Evolutionary conservation across 202 grass and related monocot species (phyloP).

Genomic region (Panicum virgatum): DNA sequence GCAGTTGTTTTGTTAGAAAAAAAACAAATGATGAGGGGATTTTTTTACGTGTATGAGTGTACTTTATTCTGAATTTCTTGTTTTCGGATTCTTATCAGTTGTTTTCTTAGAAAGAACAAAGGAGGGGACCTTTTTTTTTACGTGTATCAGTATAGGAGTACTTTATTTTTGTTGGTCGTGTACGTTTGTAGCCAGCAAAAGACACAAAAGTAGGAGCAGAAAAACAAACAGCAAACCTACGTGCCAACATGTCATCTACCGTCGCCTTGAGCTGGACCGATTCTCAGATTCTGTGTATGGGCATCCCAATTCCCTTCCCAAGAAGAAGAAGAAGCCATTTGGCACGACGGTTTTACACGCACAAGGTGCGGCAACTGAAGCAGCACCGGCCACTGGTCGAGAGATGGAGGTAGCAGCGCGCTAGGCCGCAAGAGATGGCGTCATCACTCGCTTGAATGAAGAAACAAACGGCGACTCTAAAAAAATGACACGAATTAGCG

Average conservation of each 20-base stretch:
- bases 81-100: background rate
- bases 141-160: background rate
- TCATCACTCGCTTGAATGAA: too few relatives aligned
- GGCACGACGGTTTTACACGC: background rate
- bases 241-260: constrained; percentile 19
- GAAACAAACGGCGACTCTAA: background rate
- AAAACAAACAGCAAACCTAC: background rate
- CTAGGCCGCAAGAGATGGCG: background rate
- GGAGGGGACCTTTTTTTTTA: background rate
- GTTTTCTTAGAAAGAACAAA: background rate
- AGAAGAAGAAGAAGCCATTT: too few relatives aligned
- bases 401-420: background rate
- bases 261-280: background rate
- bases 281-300: background rate
- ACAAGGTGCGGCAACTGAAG: background rate
- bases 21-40: too few relatives aligned
- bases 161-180: background rate
- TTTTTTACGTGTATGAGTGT: too few relatives aligned
- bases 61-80: background rate
- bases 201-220: background rate
- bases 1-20: too few relatives aligned
- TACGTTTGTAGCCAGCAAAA: background rate
- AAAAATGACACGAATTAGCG: background rate
- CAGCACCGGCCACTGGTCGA: background rate
- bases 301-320: background rate